Base-by-base conservation (phyloP, 768 basidiomycete genomes). In the Phanerochaete sordida region DNA sequence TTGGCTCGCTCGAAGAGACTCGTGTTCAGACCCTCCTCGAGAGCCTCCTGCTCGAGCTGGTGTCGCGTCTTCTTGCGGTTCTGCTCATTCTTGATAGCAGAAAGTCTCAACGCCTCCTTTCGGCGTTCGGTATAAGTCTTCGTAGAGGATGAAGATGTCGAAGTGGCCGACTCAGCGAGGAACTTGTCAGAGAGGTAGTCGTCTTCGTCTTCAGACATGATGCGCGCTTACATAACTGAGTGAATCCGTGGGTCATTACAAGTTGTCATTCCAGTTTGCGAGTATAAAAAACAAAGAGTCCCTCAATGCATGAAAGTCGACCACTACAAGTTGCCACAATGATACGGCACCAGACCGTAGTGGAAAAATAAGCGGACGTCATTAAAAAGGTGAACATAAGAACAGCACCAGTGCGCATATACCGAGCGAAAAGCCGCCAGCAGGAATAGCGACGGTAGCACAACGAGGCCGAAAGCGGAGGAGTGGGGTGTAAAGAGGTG, bases 171-270 rank as follows among this genome's bases (percentile, higher is more conserved):
- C 0, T 79, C 77, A 21, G 65, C 45, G 3, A 94, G 79, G 73
- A 93, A 94, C 69, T 91, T 93, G 78, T 93, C 90, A 31, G 91
- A 93, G 53, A 95, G 82, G 69, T 94, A 95, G 76, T 94, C 90
- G 65, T 90, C 91, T 67, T 93, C 91, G 60, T 82, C 84, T 62
- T 83, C 84, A 54, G 86, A 84, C 88, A 90, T 91, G 35, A 24
- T 54, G 35, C 24, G 57, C 57, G 57, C 47, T 58, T 58, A 58
- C 44, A 57, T 57, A 51, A 54, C 23, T 21, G 31, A 43, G 23
- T 54, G 31, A 54, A 37, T 54, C 53, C 53, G 27, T 21, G 21
- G 48, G 46, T 49, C 57, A 43, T 58, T 49, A 58, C 37, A 58
- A 51, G n/a, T 30, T 58, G 52, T 53, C 52, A 27, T 59, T 59